Percentiles rank a stretch among this genome's conserved stretches.
phyloP scores from a whole-genome alignment of 75 land plant species.

The Selaginella moellendorffii region DNA sequence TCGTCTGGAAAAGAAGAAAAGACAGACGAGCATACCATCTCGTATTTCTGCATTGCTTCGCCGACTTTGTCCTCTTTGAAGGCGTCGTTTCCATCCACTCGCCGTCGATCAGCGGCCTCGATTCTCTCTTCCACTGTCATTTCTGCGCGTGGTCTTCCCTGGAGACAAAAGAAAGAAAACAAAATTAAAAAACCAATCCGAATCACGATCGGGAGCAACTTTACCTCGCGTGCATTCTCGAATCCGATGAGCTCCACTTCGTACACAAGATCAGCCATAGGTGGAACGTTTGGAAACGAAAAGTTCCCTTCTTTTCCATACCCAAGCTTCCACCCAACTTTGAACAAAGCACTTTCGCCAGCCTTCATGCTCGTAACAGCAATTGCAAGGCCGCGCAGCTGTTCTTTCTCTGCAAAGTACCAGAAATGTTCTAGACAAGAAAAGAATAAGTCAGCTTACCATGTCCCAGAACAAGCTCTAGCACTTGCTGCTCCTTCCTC shows the following conservation, averaged over 20 bases:
- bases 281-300: conserved; percentile 98
- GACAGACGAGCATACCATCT: conserved; percentile 49
- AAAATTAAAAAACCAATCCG: neutral
- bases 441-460: conserved; percentile 30
- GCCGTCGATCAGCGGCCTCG: conserved; percentile 81
- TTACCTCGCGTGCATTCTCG: conserved; percentile 84
- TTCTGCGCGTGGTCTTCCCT: conserved; percentile 86
- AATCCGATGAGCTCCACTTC: conserved; percentile 94
- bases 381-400: conserved; percentile 65
- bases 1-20: neutral
- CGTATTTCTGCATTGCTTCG: conserved; percentile 96
- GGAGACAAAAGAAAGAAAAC: neutral
- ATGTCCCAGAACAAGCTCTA: conserved; percentile 74
- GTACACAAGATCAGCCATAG: conserved; percentile 77
- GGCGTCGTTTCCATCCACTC: conserved; percentile 62
- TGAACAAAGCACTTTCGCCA: conserved; percentile 81
- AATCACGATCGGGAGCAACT: conserved; percentile 6
- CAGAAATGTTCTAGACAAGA: neutral
- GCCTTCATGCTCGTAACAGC: conserved; percentile 80
- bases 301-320: conserved; percentile 96
- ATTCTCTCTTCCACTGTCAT: conserved; percentile 99
- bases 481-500: conserved; percentile 72
- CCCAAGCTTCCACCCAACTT: conserved; percentile 73
- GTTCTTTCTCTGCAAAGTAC: conserved; percentile 47
- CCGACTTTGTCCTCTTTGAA: conserved; percentile 77